A percentile compares a stretch with the other conserved stretches of the same genome.
phyloP scores from a whole-genome alignment of 345 rosid genomes.

The Noccaea bulbosa region DNA sequence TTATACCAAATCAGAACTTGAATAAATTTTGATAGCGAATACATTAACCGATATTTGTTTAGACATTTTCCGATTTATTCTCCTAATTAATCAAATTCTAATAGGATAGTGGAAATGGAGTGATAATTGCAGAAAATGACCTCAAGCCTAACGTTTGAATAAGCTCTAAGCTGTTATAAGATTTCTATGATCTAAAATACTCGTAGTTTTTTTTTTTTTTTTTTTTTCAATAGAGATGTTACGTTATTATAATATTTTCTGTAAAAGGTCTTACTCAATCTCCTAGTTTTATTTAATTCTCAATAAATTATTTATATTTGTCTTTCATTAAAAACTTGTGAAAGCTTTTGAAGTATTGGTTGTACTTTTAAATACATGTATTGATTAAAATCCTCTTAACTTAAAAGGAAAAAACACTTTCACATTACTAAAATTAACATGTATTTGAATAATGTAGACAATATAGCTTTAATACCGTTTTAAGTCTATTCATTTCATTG shows the following conservation, averaged over 20 bases:
- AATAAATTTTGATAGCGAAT: background rate
- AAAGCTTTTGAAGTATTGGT: no score
- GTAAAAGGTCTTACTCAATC: background rate
- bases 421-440: background rate
- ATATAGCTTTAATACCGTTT: background rate
- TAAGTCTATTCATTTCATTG: background rate
- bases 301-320: no score
- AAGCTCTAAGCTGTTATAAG: background rate
- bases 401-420: background rate
- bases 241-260: background rate
- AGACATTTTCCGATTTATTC: background rate
- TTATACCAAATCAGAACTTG: background rate
- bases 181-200: background rate
- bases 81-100: background rate
- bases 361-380: no score
- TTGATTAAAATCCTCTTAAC: background rate
- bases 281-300: no score
- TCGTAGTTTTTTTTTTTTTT: no score
- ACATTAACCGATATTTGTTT: background rate
- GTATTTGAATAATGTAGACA: background rate
- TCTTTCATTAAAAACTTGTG: no score
- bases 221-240: background rate
- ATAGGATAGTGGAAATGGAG: background rate
- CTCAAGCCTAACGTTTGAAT: background rate
- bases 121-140: background rate